A percentile compares a stretch with the other conserved stretches of the same genome.
Evolutionary conservation across 176 grass and related monocot species (phyloP).

Genomic region (Stipa capillata): DNA sequence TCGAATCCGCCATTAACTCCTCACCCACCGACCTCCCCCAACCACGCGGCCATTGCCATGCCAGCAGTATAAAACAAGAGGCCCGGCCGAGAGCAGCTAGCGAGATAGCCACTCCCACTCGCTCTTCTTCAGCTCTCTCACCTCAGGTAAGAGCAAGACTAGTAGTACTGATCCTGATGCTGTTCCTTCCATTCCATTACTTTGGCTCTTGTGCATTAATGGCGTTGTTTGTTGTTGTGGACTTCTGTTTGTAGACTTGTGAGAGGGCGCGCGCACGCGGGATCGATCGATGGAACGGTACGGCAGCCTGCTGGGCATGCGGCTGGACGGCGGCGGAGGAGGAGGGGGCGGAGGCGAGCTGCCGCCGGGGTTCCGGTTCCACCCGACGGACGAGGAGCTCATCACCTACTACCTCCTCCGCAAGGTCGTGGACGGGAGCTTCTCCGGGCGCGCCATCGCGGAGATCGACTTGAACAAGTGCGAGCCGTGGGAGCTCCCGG

Average conservation of each 20-base stretch:
- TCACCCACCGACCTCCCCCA: not conserved
- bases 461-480: conserved; percentile 93
- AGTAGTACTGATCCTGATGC: not conserved
- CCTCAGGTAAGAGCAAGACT: not conserved
- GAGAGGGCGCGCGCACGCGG: not conserved
- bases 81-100: too few species aligned
- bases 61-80: conserved; percentile 8
- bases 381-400: conserved; percentile 96
- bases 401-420: conserved; percentile 83
- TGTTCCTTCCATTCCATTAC: conserved; percentile 38
- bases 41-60: not conserved
- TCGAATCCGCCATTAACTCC: conserved; percentile 43
- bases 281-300: conserved; percentile 30
- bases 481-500: conserved; percentile 96
- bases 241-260: not conserved
- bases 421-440: conserved; percentile 60
- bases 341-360: conserved; percentile 41
- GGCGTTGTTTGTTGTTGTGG: too few species aligned
- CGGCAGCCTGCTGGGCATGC: conserved; percentile 19
- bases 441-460: conserved; percentile 75
- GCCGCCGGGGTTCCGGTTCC: conserved; percentile 86
- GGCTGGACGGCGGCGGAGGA: conserved; percentile 3
- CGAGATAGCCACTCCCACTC: not conserved
- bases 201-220: conserved; percentile 23
- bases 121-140: not conserved